Conservation (phyloP, 352 stramenopile genomes). For the Globisporangium takayamanum region DNA sequence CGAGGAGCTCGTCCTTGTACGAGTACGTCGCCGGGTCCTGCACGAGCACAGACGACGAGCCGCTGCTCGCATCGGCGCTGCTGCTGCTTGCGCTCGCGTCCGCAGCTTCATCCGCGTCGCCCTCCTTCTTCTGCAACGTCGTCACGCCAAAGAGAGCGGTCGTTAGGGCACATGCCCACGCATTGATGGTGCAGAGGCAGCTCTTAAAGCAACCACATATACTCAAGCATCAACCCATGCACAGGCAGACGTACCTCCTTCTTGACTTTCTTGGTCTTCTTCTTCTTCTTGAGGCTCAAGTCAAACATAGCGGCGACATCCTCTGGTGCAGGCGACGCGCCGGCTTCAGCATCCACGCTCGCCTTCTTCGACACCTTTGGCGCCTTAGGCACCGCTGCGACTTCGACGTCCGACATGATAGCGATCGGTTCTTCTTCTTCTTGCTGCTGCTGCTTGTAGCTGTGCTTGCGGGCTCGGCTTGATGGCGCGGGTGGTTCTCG, state of each 20-base stretch:
- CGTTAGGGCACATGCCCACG: neutral
- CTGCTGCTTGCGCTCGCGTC: slow-evolving; percentile 14
- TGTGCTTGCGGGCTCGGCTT: slow-evolving; percentile 20
- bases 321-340: slow-evolving; percentile 53
- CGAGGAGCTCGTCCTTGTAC: slow-evolving; percentile 93
- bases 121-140: slow-evolving; percentile 47
- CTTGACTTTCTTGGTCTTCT: slow-evolving; percentile 91
- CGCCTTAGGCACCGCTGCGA: slow-evolving; percentile 24
- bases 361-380: slow-evolving; percentile 31
- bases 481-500: slow-evolving; percentile 11
- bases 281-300: slow-evolving; percentile 83
- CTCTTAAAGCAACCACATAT: neutral
- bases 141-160: neutral
- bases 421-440: slow-evolving; percentile 1
- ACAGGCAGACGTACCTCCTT: slow-evolving; percentile 44
- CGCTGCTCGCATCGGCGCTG: slow-evolving; percentile 24
- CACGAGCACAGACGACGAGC: slow-evolving; percentile 50
- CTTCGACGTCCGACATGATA: slow-evolving; percentile 49
- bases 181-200: neutral
- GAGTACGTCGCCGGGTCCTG: slow-evolving; percentile 91
- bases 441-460: slow-evolving; percentile 12
- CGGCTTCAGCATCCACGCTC: slow-evolving; percentile 25
- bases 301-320: slow-evolving; percentile 90
- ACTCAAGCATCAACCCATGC: slow-evolving; percentile 16
- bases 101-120: slow-evolving; percentile 26